Percentiles rank a stretch among this genome's conserved stretches.
Evolutionary conservation across 805 yeast species (phyloP).

Genomic region (Groenewaldozyma salmanticensis): DNA sequence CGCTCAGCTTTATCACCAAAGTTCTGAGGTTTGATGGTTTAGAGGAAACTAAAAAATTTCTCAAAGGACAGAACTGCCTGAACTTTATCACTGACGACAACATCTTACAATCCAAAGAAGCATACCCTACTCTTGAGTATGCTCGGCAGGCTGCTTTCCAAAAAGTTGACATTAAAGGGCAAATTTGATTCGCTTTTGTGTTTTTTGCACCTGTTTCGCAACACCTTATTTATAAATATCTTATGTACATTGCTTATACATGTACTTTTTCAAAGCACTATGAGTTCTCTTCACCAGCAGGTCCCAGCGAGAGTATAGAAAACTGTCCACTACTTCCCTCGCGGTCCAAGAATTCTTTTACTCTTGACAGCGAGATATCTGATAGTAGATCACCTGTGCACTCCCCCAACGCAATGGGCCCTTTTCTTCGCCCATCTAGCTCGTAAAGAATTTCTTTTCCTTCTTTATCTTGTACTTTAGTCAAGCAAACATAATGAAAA

Average conservation of each 20-base stretch:
- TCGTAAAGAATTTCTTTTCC: constrained; percentile 53
- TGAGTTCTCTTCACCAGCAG: neutral
- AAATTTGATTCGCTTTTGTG: constrained; percentile 28
- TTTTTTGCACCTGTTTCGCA: neutral
- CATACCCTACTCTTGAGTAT: constrained; percentile 27
- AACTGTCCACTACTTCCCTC: constrained; percentile 37
- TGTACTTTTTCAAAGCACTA: no score
- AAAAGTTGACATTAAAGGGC: constrained; percentile 86
- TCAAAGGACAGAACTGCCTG: constrained; percentile 32
- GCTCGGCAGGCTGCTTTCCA: constrained; percentile 34
- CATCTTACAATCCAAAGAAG: constrained; percentile 18
- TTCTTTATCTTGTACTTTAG: no score
- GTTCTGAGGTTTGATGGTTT: constrained; percentile 30
- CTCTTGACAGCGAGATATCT: constrained; percentile 39
- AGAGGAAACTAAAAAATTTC: constrained; percentile 35
- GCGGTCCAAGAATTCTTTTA: constrained; percentile 55
- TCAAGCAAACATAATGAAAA: constrained; percentile 70
- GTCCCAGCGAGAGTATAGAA: constrained; percentile 65
- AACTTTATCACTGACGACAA: constrained; percentile 19
- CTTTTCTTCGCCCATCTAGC: constrained; percentile 78
- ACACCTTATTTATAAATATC: neutral
- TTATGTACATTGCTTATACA: no score
- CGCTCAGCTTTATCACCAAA: constrained; percentile 16
- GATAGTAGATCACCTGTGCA: constrained; percentile 45
- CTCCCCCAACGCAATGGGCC: constrained; percentile 57